Conservation (phyloP, 768 basidiomycete species). For the Phlegmacium glaucopus region DNA sequence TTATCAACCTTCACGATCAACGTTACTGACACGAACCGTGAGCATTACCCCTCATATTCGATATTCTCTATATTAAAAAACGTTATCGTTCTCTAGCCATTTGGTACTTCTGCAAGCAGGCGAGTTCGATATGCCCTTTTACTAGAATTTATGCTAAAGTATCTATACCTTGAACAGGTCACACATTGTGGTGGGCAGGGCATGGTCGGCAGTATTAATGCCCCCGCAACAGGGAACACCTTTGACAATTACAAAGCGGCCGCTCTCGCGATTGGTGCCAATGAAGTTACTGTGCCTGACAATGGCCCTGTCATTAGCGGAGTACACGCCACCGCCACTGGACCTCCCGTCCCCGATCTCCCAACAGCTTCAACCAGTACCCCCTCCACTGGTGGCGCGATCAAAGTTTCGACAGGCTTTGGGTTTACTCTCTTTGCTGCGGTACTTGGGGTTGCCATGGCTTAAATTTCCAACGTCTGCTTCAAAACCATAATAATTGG, state of each 20-base stretch:
- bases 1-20: slow-evolving; percentile 42
- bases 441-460: too few species aligned
- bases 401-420: too few species aligned
- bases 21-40: slow-evolving; percentile 45
- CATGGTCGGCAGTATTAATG: slow-evolving; percentile 51
- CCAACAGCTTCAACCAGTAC: too few species aligned
- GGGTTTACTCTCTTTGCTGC: too few species aligned
- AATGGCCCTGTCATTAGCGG: too few species aligned
- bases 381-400: too few species aligned
- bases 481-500: too few species aligned
- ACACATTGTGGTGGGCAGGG: slow-evolving; percentile 45
- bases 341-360: too few species aligned
- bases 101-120: slow-evolving; percentile 55
- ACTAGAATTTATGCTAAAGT: neutral
- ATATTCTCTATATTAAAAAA: too few species aligned
- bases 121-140: slow-evolving; percentile 1
- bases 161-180: slow-evolving; percentile 12
- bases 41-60: too few species aligned
- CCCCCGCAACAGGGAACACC: slow-evolving; percentile 41
- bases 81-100: slow-evolving; percentile 37
- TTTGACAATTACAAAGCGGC: slow-evolving; percentile 37
- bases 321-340: too few species aligned
- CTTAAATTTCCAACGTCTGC: too few species aligned
- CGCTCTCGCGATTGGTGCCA: slow-evolving; percentile 33
- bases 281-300: neutral